These are phyloP conservation scores for Parathielavia appendiculata DNA, from an alignment of 495 filamentous ascomycete species.

Conservation along the genomic window DNA sequence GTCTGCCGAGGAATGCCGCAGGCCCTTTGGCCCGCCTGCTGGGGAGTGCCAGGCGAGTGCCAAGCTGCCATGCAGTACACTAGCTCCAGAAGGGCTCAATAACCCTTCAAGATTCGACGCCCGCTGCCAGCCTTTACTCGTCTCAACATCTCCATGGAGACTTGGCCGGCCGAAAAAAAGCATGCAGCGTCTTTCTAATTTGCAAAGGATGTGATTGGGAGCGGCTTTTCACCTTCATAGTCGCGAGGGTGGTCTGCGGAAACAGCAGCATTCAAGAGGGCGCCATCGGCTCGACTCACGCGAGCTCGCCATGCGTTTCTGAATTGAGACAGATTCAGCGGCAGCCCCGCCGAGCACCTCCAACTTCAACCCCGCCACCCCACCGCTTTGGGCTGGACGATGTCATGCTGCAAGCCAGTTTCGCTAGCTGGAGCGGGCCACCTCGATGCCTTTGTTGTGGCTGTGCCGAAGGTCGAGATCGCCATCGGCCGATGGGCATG, in stretches of 20 bases:
- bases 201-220: not conserved
- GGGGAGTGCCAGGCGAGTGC: slow-evolving; percentile 9
- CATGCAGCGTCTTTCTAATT: not conserved
- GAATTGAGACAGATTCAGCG: not conserved
- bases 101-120: not conserved
- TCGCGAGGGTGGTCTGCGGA: not conserved
- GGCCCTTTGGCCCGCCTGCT: not conserved
- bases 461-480: slow-evolving; percentile 12
- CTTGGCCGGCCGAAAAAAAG: not conserved
- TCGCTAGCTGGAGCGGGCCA: slow-evolving; percentile 12
- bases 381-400: slow-evolving; percentile 24
- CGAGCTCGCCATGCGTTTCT: slow-evolving; percentile 16
- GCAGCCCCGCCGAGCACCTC: slow-evolving; percentile 17
- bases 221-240: not conserved
- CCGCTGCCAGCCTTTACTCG: not conserved
- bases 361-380: slow-evolving; percentile 29
- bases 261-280: not conserved
- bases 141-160: not conserved
- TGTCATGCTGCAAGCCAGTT: slow-evolving; percentile 24
- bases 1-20: not conserved
- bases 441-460: slow-evolving; percentile 2
- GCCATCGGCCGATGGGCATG: slow-evolving; percentile 14
- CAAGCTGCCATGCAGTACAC: not conserved
- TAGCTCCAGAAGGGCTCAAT: not conserved
- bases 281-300: not conserved